Base-by-base conservation (phyloP, 2,329 filamentous ascomycete species). In the Fusarium sp. region DNA sequence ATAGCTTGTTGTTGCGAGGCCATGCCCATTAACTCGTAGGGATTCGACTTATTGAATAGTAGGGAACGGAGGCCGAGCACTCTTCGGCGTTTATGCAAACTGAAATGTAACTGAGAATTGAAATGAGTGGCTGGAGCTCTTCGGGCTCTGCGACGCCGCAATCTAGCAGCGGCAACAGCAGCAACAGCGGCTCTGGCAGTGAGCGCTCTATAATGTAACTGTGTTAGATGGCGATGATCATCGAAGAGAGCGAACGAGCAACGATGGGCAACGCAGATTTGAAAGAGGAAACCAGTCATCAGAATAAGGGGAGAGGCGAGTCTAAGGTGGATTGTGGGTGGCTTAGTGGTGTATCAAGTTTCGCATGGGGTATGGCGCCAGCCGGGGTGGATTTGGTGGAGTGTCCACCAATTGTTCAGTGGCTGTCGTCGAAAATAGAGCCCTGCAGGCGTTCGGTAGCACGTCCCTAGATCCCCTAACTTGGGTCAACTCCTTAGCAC, bases 261-360 rank as follows among this genome's bases (percentile, higher is more conserved):
- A 75, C 83, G 81, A 78, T 84, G 82, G 73, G 81, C 78, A 76
- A 83, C 81, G 78, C 85, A 87, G 71, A 85, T 80, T 78, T 81
- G 80, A 64, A 86, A 76, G 67, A 85, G 81, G 76, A 82, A 83
- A 75, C 79, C 80, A 76, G 82, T 85, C 85, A 87, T 87, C 83
- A 69, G 69, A 73, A 69, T 75, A 75, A 74, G 73, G 75, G 68
- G 73, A 67, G 74, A 70, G 46, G 69, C 69, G 68, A 71, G 67
- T 68, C 64, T 64, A 54, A 61, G 63, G 62, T 69, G 69, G 65
- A 69, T 63, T 67, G 65, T 67, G 62, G 60, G 63, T 63, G 60
- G 70, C 61, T 40, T 65, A 65, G 63, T 60, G 60, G 60, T 65
- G 63, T 65, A 65, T 65, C 63, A 65, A 65, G 74, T 74, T 75